A percentile compares a stretch with the other conserved stretches of the same genome.
Conservation (phyloP, 202 grass and related monocot species). For the Thinopyrum obtusiflorum region DNA sequence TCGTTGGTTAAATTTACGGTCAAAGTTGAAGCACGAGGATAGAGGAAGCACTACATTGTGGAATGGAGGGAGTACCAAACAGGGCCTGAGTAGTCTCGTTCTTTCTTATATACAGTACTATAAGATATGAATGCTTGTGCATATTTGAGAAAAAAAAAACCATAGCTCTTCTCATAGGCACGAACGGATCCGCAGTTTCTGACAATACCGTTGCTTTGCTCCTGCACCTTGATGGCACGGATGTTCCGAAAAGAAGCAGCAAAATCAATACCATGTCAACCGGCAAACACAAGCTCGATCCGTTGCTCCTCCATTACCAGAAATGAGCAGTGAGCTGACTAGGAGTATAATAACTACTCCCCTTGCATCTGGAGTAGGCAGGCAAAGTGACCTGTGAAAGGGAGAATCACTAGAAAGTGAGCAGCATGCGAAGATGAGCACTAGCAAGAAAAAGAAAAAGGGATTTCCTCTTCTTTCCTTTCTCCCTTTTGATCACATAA, state of each 20-base stretch:
- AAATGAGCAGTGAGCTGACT: constrained; percentile 26
- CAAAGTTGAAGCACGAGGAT: no score
- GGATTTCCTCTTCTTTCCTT: background rate
- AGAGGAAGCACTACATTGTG: no score
- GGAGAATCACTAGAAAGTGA: constrained; percentile 19
- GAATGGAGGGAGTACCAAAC: no score
- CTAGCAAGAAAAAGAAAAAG: background rate
- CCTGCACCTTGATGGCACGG: background rate
- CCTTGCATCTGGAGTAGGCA: background rate
- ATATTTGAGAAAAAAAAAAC: background rate
- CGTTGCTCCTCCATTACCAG: background rate
- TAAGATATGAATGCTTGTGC: no score
- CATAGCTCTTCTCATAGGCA: background rate
- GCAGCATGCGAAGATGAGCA: background rate
- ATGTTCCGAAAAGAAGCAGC: background rate
- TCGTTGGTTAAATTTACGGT: no score
- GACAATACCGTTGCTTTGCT: background rate
- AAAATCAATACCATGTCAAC: background rate
- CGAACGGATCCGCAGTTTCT: background rate
- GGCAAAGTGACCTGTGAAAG: background rate
- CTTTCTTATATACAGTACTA: no score
- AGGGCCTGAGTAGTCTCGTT: no score
- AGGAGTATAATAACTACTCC: background rate
- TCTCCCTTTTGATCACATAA: constrained; percentile 12
- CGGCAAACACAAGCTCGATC: background rate